A percentile compares a stretch with the other conserved stretches of the same genome.
Evolutionary conservation across 2,329 filamentous ascomycete genomes (phyloP).

Genomic region (Hirsutella thompsonii): DNA sequence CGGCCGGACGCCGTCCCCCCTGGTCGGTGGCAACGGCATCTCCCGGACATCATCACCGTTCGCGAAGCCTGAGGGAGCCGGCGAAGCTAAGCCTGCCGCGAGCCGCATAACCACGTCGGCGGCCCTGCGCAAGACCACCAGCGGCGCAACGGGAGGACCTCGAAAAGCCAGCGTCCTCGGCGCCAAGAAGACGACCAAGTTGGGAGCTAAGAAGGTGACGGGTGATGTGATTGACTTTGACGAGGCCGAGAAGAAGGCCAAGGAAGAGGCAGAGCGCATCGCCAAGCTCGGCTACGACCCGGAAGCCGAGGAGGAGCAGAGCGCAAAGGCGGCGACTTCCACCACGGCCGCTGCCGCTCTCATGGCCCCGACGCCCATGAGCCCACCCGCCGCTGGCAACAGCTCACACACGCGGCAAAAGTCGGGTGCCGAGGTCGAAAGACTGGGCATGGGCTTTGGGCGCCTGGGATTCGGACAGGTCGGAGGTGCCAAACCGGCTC

Average conservation of each 20-base stretch:
- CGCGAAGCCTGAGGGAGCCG: conserved; percentile 43
- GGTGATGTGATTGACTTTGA: conserved; percentile 85
- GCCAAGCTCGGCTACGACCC: conserved; percentile 93
- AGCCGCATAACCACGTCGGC: conserved; percentile 66
- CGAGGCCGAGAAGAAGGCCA: conserved; percentile 91
- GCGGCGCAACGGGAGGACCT: conserved; percentile 39
- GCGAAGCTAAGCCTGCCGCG: conserved; percentile 44
- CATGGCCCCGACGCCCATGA: conserved; percentile 62
- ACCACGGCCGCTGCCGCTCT: conserved; percentile 50
- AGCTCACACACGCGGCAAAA: conserved; percentile 44
- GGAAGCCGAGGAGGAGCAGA: conserved; percentile 59
- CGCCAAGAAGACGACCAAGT: conserved; percentile 70
- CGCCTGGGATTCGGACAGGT: conserved; percentile 83
- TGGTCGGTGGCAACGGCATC: conserved; percentile 56
- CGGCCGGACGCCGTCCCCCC: conserved; percentile 77
- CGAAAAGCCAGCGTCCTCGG: conserved; percentile 80
- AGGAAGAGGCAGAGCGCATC: conserved; percentile 92
- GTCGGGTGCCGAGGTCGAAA: conserved; percentile 69
- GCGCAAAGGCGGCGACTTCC: conserved; percentile 30
- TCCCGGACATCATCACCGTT: conserved; percentile 78
- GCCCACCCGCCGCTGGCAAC: conserved; percentile 45
- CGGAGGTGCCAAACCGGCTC: conserved; percentile 45
- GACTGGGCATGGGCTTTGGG: conserved; percentile 77
- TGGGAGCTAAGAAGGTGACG: conserved; percentile 85
- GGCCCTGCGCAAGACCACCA: conserved; percentile 64